Base-by-base conservation (phyloP, 148 eudicot genomes). In the Rhododendron ferrugineum region DNA sequence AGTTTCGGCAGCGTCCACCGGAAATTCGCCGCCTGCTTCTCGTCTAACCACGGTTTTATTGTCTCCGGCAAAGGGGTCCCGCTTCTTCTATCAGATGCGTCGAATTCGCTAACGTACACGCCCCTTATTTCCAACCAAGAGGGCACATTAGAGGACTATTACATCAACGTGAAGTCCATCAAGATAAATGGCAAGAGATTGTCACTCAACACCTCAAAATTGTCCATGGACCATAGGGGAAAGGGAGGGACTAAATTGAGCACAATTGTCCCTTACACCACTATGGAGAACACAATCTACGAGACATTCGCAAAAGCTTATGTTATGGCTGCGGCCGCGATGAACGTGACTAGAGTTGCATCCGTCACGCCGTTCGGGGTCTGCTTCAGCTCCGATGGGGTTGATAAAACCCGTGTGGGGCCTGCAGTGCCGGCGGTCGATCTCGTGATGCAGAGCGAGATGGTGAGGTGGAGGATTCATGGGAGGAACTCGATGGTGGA, bases 401-500 rank as follows among this genome's bases (percentile, higher is more conserved):
- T 47, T 16, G 84, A 60, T 0, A 70, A 13, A 11, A 40, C 85
- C 6, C 9, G 76, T 49, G 42, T 40, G 36, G 83, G 85, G 64
- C 84, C 42, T 0, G 81, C 36, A 1, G 94, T 89, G 32, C 98
- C 98, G 4, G 84, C 80, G n/a, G 87, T 95, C 37, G 98, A 95
- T 58, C 76, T 95, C 42, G 91, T 92, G 82, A 64, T 95, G 88
- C 98, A 94, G 56, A 95, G 98, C 86, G 98, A 91, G 90, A 89
- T 94, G 94, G 98, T 95, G 73, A 94, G 88, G 73, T 95, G 98
- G 98, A 87, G 92, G 87, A 88, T 95, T 1, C 13, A 89, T 64
- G 94, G 92, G 78, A 82, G 86, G 58, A 93, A 95, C 79, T 91
- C 90, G 28, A 91, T 95, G 98, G 96, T 94, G 80, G 81, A 84